Base-by-base conservation (phyloP, 1,284 basidiomycete species). In the Rhodotorula sp. region DNA sequence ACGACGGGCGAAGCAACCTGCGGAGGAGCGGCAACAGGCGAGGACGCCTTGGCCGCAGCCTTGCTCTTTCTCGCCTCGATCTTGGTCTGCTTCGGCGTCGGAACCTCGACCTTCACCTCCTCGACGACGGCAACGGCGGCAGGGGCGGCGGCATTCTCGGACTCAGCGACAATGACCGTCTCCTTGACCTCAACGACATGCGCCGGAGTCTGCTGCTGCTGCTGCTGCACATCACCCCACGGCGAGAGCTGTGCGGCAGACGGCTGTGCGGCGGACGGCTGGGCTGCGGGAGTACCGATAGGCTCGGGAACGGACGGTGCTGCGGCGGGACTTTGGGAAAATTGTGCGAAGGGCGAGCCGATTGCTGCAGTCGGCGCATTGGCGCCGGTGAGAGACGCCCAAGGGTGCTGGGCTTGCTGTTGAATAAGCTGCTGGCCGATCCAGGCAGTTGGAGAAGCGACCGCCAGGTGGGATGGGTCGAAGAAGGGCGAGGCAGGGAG, bases 61-160 rank as follows among this genome's bases (percentile, higher is more conserved):
- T 66, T 59, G 44, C 46, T 46, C 56, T 40, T 44, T 51, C 50
- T 56, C 47, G 30, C 34, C 16, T 44, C 54, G 54, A 31, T 34
- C 22, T 24, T 18, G 11, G 6, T 37, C 44, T 64, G 55, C 52
- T 57, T 44, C n/a, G 81, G 79, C 0, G 82, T 76, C 13, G 80
- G 74, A 24, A 67, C 64, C 74, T 84, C 84, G 40, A 81, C 78
- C 78, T 86, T 87, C 47, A 79, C 78, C 37, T 81, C 79, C 60
- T 80, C 77, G 31, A 71, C 74, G 59, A 76, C 69, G 22, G 80
- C 79, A 79, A 79, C 81, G 7, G 80, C 81, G 18, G 80, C 81
- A 28, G 65, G 57, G 24, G 57, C 53, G 22, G 44, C n/a, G 16
- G 56, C 16, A 18, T 56, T 47, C 16, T 13, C 46, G 6, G 47